phyloP scores from a whole-genome alignment of 345 rosid genomes.

The Capsella bursapastoris region DNA sequence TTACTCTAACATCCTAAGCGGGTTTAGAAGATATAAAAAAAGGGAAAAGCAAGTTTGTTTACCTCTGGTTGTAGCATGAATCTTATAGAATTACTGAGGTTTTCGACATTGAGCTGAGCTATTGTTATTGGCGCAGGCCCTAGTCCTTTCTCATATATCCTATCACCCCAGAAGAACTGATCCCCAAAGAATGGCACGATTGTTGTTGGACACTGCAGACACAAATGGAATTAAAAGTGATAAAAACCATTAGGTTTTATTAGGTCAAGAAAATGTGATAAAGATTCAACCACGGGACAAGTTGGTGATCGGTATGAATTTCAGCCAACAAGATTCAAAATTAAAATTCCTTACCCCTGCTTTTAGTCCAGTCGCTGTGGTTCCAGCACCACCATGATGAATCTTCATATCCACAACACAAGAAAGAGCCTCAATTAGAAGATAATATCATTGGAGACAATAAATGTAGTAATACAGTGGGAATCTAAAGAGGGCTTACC shows the following conservation, averaged over 20 bases:
- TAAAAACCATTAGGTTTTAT: background rate
- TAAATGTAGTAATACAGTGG: background rate
- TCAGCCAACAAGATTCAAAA: background rate
- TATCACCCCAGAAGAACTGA: constrained; percentile 98
- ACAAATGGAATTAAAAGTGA: background rate
- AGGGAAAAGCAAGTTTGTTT: constrained; percentile 23
- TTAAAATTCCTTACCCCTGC: constrained; percentile 71
- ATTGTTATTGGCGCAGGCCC: constrained; percentile 93
- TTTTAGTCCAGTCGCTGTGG: constrained; percentile 92
- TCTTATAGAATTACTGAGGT: constrained; percentile 71
- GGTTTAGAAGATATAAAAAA: background rate
- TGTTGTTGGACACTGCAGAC: constrained; percentile 88
- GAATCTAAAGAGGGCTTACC: constrained; percentile 53
- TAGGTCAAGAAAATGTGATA: constrained; percentile 5
- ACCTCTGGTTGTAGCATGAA: constrained; percentile 98
- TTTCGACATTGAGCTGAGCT: constrained; percentile 73
- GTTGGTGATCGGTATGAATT: background rate
- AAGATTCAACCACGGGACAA: constrained; percentile 7
- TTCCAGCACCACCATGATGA: constrained; percentile 99
- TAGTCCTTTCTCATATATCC: constrained; percentile 66
- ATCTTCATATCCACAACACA: constrained; percentile 56
- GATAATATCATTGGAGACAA: background rate
- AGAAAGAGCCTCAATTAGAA: constrained; percentile 15
- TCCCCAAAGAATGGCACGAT: constrained; percentile 98
- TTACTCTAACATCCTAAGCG: background rate